Conservation (phyloP, 2,329 filamentous ascomycete species). For the Scedosporium boydii region DNA sequence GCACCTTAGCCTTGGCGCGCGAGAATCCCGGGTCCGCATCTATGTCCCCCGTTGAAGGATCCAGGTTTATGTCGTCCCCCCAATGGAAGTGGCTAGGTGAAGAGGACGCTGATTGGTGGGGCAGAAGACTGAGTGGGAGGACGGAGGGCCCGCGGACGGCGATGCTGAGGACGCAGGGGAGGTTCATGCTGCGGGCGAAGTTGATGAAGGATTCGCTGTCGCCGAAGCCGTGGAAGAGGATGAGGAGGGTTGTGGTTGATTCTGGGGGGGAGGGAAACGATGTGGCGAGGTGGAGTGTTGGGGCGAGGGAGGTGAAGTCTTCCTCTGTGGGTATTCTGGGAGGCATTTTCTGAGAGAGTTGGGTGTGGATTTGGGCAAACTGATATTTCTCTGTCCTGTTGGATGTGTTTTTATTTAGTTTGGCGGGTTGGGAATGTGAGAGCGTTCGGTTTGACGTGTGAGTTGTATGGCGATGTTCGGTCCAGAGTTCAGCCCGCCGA, state of each 20-base stretch:
- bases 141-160: slow-evolving; percentile 62
- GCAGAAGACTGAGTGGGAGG: slow-evolving; percentile 59
- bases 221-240: slow-evolving; percentile 78
- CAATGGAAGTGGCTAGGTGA: slow-evolving; percentile 43
- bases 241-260: slow-evolving; percentile 61
- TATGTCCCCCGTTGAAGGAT: slow-evolving; percentile 38
- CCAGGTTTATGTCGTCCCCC: slow-evolving; percentile 56
- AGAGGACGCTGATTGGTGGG: slow-evolving; percentile 17
- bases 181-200: slow-evolving; percentile 58
- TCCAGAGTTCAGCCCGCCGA: too few relatives aligned
- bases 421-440: background rate
- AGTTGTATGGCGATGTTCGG: too few relatives aligned
- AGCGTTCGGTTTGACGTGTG: too few relatives aligned
- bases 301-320: slow-evolving; percentile 37
- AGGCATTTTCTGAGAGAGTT: slow-evolving; percentile 10
- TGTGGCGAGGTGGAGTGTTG: slow-evolving; percentile 32
- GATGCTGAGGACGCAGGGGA: slow-evolving; percentile 70
- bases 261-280: slow-evolving; percentile 45
- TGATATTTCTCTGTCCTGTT: background rate
- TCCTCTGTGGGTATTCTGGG: slow-evolving; percentile 37
- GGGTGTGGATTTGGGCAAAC: too few relatives aligned
- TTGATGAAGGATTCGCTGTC: slow-evolving; percentile 63
- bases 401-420: slow-evolving; percentile 1
- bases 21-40: slow-evolving; percentile 54
- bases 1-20: slow-evolving; percentile 34